A percentile compares a stretch with the other conserved stretches of the same genome.
Evolutionary conservation across 2,329 filamentous ascomycete species (phyloP).

Genomic region (Fusarium citri): DNA sequence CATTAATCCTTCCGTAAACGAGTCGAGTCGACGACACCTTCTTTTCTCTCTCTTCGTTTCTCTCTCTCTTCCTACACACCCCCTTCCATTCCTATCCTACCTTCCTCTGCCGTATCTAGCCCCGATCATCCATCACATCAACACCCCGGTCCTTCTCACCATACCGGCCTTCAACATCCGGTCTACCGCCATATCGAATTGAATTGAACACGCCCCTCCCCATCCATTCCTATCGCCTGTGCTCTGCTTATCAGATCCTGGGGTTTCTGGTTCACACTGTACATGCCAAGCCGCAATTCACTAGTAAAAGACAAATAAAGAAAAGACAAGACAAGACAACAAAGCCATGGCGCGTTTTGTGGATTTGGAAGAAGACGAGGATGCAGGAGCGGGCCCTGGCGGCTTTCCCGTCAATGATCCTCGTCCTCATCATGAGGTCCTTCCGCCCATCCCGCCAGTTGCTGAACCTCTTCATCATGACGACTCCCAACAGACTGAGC

Average conservation of each 20-base stretch:
- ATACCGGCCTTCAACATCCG: conserved; percentile 40
- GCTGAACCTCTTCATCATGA: conserved; percentile 42
- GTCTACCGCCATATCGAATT: conserved; percentile 31
- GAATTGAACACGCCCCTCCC: conserved; percentile 8
- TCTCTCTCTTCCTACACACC: background rate
- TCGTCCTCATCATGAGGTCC: conserved; percentile 42
- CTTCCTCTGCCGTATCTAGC: conserved; percentile 26
- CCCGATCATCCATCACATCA: conserved; percentile 21
- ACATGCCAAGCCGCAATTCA: conserved; percentile 24
- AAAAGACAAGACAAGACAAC: conserved; percentile 13
- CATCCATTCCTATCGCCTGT: conserved; percentile 11
- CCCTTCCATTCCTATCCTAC: conserved; percentile 4
- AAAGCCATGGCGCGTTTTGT: conserved; percentile 48
- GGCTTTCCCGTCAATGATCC: conserved; percentile 28
- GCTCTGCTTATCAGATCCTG: conserved; percentile 48
- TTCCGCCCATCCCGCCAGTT: conserved; percentile 41
- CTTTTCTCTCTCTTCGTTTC: conserved; percentile 6
- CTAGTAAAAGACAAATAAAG: conserved; percentile 13
- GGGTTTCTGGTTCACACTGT: conserved; percentile 35
- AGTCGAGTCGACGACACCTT: conserved; percentile 20
- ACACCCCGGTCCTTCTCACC: conserved; percentile 11
- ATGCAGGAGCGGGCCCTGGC: conserved; percentile 35
- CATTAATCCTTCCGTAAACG: conserved; percentile 26
- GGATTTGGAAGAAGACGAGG: conserved; percentile 46
- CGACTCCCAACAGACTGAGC: conserved; percentile 34